Evolutionary conservation across 129 eudicot species (phyloP), one percentile per base, ranked within the genome.

Genomic region (Helianthus tuberosus): DNA sequence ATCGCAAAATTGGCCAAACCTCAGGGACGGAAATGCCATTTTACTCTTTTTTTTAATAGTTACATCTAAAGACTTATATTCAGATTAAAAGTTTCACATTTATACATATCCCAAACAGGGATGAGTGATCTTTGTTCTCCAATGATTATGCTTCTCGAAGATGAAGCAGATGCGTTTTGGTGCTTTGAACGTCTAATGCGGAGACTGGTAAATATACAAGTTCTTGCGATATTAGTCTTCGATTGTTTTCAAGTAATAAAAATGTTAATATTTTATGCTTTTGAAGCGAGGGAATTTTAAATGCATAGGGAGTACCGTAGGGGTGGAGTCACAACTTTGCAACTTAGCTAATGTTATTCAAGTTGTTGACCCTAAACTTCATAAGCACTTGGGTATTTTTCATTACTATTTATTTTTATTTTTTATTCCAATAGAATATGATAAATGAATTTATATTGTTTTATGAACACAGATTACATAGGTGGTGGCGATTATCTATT

Each of bases 51-150:
- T 32, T 32, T 32, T 27, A 16, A 23, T 76, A 44, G n/a, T 20
- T 77, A 61, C 46, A 7, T 59, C 59, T 29, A 49, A 60, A 36
- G 69, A 16, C 52, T 66, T 11, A 66, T 38, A 25, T 23, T 73
- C 6, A 3, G 16, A 23, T 72, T 70, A 15, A 32, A 43, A 59
- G 4, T 71, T 41, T 46, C 9, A 17, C 14, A 29, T 32, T 27
- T 36, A 46, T 54, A 55, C 41, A 69, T 53, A 13, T 54, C 11
- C 61, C 52, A 77, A 74, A 80, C 88, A 94, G 97, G 99, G 68
- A 94, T 94, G 99, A 94, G 99, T 44, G 99, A 94, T 85, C 91
- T 91, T 74, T 94, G 97, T 85, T 91, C 99, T 68, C 99, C 99
- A 66, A 91, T 91, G 96, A 88, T 94, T 73, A 88, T 94, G 77